Percentiles rank a stretch among this genome's conserved stretches.
Evolutionary conservation across 768 basidiomycete species (phyloP).

Genomic region (Suillus placidus): DNA sequence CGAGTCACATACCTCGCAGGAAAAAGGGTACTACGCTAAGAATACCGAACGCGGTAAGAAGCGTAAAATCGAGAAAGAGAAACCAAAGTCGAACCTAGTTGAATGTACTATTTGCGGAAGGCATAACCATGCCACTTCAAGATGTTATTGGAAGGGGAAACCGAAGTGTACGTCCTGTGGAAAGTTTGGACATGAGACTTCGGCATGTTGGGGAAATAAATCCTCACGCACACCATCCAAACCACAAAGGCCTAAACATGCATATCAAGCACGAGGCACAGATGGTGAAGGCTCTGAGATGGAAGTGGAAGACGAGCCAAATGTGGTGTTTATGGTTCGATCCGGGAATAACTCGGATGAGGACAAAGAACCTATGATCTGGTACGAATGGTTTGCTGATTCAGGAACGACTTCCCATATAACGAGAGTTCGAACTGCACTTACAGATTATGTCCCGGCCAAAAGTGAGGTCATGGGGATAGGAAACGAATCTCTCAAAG

Average conservation of each 20-base stretch:
- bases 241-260: too few species aligned
- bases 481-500: neutral
- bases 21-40: neutral
- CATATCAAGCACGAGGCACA: neutral
- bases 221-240: neutral
- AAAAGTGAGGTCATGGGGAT: neutral
- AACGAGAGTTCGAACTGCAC: neutral
- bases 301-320: neutral
- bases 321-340: neutral
- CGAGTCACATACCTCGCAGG: neutral
- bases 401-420: slow-evolving; percentile 7
- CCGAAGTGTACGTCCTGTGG: slow-evolving; percentile 5
- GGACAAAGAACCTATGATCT: neutral
- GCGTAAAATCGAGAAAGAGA: too few species aligned
- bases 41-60: too few species aligned
- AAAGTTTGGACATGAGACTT: slow-evolving; percentile 1
- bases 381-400: slow-evolving; percentile 14
- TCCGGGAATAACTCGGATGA: neutral
- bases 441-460: neutral
- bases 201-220: neutral
- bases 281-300: too few species aligned
- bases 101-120: neutral
- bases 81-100: too few species aligned
- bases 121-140: neutral
- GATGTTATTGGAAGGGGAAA: slow-evolving; percentile 1